A percentile compares a stretch with the other conserved stretches of the same genome.
phyloP scores from a whole-genome alignment of 2,329 filamentous ascomycete species.

The Ophiostoma quercus region DNA sequence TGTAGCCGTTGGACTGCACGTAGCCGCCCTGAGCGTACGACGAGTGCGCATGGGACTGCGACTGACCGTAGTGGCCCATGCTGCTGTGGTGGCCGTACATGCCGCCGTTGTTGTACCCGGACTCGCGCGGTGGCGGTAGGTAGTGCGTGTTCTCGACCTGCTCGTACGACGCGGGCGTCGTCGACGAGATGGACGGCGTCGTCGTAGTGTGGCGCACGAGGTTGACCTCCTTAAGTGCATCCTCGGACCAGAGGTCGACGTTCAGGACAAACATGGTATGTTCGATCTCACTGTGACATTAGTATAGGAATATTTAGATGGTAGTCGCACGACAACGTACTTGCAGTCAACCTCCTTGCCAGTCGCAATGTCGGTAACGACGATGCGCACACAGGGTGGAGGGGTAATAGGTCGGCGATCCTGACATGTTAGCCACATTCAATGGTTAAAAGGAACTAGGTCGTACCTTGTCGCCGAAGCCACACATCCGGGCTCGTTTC shows the following conservation, averaged over 20 bases:
- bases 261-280: constrained; percentile 53
- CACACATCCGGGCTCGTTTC: constrained; percentile 91
- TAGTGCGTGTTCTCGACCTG: constrained; percentile 41
- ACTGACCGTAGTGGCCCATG: constrained; percentile 31
- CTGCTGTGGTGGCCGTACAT: constrained; percentile 29
- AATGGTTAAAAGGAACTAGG: background rate
- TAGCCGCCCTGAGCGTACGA: constrained; percentile 28
- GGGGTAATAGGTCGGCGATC: constrained; percentile 94
- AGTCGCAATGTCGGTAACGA: constrained; percentile 68
- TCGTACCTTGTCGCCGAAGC: constrained; percentile 90
- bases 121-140: constrained; percentile 37
- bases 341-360: constrained; percentile 79
- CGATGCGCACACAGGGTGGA: constrained; percentile 80
- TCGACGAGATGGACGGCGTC: constrained; percentile 73
- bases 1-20: constrained; percentile 34
- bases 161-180: constrained; percentile 71
- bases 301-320: constrained; percentile 20
- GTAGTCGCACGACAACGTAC: constrained; percentile 44
- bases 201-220: constrained; percentile 60
- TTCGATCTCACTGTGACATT: constrained; percentile 51
- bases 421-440: constrained; percentile 40
- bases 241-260: constrained; percentile 63
- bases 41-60: background rate
- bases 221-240: constrained; percentile 60
- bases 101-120: constrained; percentile 30